Evolutionary conservation across 1,284 basidiomycete species (phyloP).

Genomic region (Trametes polyzona): DNA sequence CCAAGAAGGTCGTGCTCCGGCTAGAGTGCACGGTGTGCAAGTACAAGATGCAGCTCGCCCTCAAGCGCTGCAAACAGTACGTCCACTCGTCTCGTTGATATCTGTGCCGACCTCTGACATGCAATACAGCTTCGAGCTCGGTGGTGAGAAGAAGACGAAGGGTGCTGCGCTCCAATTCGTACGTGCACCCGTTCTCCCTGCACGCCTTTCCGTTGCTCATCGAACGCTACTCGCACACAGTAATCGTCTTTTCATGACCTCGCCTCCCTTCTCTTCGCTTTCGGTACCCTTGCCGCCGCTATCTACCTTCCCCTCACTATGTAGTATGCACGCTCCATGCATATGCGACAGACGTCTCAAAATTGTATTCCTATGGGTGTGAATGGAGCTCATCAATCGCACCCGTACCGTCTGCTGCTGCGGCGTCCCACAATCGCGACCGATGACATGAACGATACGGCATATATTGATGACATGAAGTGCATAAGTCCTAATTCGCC

Average conservation of each 20-base stretch:
- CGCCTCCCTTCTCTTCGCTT: constrained; percentile 17
- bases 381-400: constrained; percentile 20
- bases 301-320: constrained; percentile 20
- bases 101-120: neutral
- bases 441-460: too few species aligned
- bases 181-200: constrained; percentile 41
- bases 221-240: constrained; percentile 9
- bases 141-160: constrained; percentile 99
- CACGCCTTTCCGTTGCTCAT: neutral
- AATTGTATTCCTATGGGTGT: constrained; percentile 29
- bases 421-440: too few species aligned
- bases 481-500: too few species aligned
- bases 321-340: constrained; percentile 30
- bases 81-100: constrained; percentile 39
- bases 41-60: constrained; percentile 94
- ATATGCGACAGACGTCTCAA: constrained; percentile 27
- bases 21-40: constrained; percentile 99
- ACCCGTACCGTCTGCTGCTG: constrained; percentile 3
- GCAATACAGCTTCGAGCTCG: constrained; percentile 87
- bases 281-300: constrained; percentile 14
- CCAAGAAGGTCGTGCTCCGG: constrained; percentile 99
- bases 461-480: too few species aligned
- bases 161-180: constrained; percentile 93
- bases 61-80: constrained; percentile 99
- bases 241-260: constrained; percentile 30